Conservation (phyloP, 2,329 filamentous ascomycete genomes). For the Alternaria conjuncta region DNA sequence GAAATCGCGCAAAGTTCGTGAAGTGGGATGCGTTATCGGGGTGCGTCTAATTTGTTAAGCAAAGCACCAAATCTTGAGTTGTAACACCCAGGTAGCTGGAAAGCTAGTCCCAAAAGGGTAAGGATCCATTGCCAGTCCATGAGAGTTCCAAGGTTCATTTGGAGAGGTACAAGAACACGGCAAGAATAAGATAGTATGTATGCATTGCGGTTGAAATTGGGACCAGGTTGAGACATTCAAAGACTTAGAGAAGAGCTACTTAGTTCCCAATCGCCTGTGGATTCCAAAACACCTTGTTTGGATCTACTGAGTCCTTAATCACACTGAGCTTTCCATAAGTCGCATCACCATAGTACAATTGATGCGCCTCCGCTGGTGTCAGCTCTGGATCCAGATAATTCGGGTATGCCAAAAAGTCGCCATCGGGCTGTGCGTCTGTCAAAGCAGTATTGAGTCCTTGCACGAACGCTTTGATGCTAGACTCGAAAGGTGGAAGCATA, state of each 20-base stretch:
- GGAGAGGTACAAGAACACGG: too few relatives aligned
- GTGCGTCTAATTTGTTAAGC: too few relatives aligned
- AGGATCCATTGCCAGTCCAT: too few relatives aligned
- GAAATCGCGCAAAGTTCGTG: conserved; percentile 9
- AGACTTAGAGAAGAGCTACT: background rate
- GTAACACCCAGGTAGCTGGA: too few relatives aligned
- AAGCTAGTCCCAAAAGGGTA: too few relatives aligned
- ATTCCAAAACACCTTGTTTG: conserved; percentile 5
- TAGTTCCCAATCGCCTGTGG: conserved; percentile 7
- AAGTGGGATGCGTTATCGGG: conserved; percentile 13
- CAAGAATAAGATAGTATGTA: background rate
- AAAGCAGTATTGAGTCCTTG: conserved; percentile 5
- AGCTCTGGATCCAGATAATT: conserved; percentile 10
- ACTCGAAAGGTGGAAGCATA: conserved; percentile 3
- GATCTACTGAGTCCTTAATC: background rate
- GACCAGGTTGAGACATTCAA: background rate
- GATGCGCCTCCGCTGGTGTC: conserved; percentile 2
- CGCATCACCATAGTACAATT: conserved; percentile 2
- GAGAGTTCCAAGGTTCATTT: too few relatives aligned
- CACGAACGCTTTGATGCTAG: conserved; percentile 2
- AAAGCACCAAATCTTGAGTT: too few relatives aligned
- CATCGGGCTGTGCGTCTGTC: conserved; percentile 2
- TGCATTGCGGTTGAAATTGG: background rate
- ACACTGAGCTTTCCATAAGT: background rate
- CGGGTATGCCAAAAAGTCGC: conserved; percentile 8